Evolutionary conservation across 805 yeast species (phyloP), one percentile per base, ranked within the genome.

Genomic region (Blastobotrys peoriensis): DNA sequence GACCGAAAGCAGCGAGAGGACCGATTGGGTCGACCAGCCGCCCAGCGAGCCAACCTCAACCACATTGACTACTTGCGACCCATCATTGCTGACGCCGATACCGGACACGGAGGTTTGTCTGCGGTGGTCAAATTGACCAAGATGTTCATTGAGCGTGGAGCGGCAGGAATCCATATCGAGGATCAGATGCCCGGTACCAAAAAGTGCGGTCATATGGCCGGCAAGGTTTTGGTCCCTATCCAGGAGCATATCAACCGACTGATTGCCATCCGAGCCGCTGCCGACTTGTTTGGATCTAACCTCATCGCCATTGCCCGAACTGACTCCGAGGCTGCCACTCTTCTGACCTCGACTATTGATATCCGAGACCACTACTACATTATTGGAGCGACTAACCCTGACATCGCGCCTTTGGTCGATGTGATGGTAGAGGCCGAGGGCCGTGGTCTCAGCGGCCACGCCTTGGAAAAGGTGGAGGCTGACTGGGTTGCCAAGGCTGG

Each of bases 201-300:
- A 69, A 91, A 91, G 72, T 91, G 98, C 73, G 98, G 98, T 50
- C 98, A 91, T 70, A 91, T 91, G 98, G 97, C 95, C 55, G 98
- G 98, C 59, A 87, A 93, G 69, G 97, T 93, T 43, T 79, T 91
- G 56, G 96, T 91, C 51, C 98, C 98, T 52, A 93, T 88, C 48
- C 96, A 88, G 70, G 98, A 91, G 72, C 98, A 91, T 70, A 86
- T 91, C 68, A 88, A 86, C 72, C 80, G 98, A 66, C 75, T 91
- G 64, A 82, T 87, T 53, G 94, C 97, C 40, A 86, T 91, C 60
- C 83, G 98, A 68, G 87, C 95, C 51, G 80, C 94, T 60, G 96
- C 97, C 40, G 98, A 91, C 69, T 84, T 89, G 51, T 79, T 86
- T 69, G 93, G 95, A 42, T 77, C 88, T 36, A 88, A 88, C 61